Percentiles rank a stretch among this genome's conserved stretches.
These are phyloP conservation scores for Nepenthes gracilis DNA, from an alignment of 148 eudicot species.

Conservation along the genomic window DNA sequence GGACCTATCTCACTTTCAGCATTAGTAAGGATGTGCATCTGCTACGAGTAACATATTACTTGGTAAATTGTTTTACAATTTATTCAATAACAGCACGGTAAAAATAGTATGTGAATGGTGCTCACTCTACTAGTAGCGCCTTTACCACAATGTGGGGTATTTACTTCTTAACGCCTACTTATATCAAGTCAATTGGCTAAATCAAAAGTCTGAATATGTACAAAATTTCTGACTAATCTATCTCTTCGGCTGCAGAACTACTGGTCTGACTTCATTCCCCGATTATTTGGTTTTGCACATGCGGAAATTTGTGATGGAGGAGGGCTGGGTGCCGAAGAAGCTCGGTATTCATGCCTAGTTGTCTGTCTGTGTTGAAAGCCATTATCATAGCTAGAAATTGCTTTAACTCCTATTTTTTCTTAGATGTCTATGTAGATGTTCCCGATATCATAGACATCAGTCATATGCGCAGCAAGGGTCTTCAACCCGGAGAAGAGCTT, in stretches of 20 bases:
- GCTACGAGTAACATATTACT: no score
- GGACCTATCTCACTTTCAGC: no score
- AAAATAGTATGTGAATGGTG: no score
- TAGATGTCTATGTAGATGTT: slow-evolving; percentile 96
- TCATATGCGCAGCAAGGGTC: slow-evolving; percentile 92
- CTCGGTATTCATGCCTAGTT: slow-evolving; percentile 38
- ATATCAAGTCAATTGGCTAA: no score
- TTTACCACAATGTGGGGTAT: no score
- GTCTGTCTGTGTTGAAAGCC: neutral
- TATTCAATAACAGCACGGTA: no score
- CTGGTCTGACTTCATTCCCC: slow-evolving; percentile 92
- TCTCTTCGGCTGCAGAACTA: slow-evolving; percentile 36
- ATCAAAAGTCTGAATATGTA: no score
- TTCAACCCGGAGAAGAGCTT: slow-evolving; percentile 91
- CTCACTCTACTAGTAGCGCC: no score
- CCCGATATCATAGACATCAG: slow-evolving; percentile 85
- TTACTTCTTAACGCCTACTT: no score
- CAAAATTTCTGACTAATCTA: neutral
- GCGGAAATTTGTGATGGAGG: slow-evolving; percentile 96
- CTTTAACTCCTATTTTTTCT: slow-evolving; percentile 5
- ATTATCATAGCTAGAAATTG: neutral
- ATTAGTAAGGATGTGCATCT: no score
- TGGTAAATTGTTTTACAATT: no score
- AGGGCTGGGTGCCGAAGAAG: slow-evolving; percentile 98
- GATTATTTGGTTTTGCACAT: slow-evolving; percentile 96